Percentiles rank a stretch among this genome's conserved stretches.
Conservation (phyloP, 306 rosid genomes). For the Vicia villosa region DNA sequence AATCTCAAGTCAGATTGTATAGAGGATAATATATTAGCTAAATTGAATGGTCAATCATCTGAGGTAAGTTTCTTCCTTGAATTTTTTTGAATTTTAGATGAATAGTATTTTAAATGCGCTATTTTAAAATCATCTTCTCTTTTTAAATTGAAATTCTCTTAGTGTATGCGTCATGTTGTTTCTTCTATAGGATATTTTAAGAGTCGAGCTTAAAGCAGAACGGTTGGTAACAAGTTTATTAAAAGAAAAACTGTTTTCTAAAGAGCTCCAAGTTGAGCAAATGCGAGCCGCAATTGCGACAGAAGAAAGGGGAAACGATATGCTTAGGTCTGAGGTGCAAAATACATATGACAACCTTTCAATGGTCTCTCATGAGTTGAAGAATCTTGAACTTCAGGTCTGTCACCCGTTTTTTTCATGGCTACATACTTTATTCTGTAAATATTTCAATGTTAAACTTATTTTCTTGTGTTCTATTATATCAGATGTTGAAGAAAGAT, state of each 20-base stretch:
- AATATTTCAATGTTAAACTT: not conserved
- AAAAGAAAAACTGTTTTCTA: constrained; percentile 79
- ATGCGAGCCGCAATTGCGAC: constrained; percentile 90
- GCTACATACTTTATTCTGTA: not conserved
- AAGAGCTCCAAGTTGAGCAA: constrained; percentile 85
- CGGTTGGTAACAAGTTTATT: constrained; percentile 71
- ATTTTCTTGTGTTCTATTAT: not conserved
- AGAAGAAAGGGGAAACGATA: constrained; percentile 88
- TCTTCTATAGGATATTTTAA: constrained; percentile 54
- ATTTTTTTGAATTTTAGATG: not conserved
- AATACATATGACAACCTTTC: constrained; percentile 77
- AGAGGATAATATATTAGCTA: constrained; percentile 48
- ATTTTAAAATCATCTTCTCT: too few relatives aligned
- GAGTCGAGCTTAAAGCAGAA: constrained; percentile 83
- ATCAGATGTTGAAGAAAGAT: constrained; percentile 79
- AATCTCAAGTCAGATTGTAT: not conserved
- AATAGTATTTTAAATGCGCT: constrained; percentile 8
- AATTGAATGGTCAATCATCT: constrained; percentile 54
- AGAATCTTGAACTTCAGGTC: constrained; percentile 90
- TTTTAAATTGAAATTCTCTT: constrained; percentile 34
- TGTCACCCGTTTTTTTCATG: not conserved
- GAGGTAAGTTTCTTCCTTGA: constrained; percentile 57
- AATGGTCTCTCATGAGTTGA: constrained; percentile 61
- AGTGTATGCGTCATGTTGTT: not conserved
- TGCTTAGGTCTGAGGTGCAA: constrained; percentile 77